phyloP scores from a whole-genome alignment of 2,329 filamentous ascomycete species.

The Fusarium sp. region DNA sequence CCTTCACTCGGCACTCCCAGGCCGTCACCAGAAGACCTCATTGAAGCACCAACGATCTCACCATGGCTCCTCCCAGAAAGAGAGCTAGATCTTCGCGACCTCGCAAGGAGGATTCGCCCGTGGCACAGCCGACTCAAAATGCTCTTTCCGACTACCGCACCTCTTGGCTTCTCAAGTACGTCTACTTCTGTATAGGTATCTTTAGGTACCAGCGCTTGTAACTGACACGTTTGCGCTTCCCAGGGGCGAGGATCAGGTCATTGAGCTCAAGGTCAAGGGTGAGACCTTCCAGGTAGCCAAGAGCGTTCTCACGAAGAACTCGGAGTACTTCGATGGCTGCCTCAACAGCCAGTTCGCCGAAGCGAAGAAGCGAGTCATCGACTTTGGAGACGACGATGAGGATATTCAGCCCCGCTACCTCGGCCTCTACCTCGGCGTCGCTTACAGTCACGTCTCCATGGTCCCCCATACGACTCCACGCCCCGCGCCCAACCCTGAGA shows the following conservation, averaged over 20 bases:
- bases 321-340: constrained; percentile 50
- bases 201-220: not conserved
- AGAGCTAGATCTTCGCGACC: constrained; percentile 31
- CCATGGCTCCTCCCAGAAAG: constrained; percentile 32
- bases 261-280: constrained; percentile 46
- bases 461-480: constrained; percentile 45
- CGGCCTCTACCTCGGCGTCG: constrained; percentile 50
- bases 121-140: constrained; percentile 35
- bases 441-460: constrained; percentile 51
- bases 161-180: constrained; percentile 51
- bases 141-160: constrained; percentile 48
- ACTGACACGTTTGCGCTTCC: constrained; percentile 9
- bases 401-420: constrained; percentile 50
- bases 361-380: constrained; percentile 41
- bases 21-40: not conserved
- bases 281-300: constrained; percentile 48
- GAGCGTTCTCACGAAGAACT: constrained; percentile 47
- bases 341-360: constrained; percentile 46
- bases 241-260: constrained; percentile 46
- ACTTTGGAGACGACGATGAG: constrained; percentile 46
- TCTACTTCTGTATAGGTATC: constrained; percentile 1
- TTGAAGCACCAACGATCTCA: not conserved
- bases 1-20: not conserved
- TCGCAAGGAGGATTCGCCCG: constrained; percentile 27
- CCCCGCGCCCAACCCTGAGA: constrained; percentile 42